Evolutionary conservation across 352 stramenopile species (phyloP), one percentile per base, ranked within the genome.

Genomic region (Pythium sp.): DNA sequence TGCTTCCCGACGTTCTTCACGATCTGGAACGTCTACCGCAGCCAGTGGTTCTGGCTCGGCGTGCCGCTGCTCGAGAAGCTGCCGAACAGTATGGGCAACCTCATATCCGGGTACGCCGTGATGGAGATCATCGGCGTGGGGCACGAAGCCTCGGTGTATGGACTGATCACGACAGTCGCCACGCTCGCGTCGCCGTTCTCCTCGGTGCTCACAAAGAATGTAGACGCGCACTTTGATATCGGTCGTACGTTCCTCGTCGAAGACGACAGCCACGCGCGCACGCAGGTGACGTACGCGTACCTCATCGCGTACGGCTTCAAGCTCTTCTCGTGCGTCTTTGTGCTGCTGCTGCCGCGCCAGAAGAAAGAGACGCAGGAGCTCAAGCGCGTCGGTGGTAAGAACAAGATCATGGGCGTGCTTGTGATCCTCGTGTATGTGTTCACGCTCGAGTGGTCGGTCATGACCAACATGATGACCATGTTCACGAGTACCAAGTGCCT

Each of bases 391-490:
- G 64, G 64, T 36, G 64, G 63, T 30, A 65, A 26, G 12, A 76
- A 46, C 55, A 55, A 67, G 22, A 24, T 67, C 28, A 63, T 69
- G 8, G 68, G 62, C 26, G 51, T 43, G 20, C 49, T 75, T 61
- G 59, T 46, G 15, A 47, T 61, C 30, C 3, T 49, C 18, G 34
- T 57, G 6, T 43, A 69, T 22, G 28, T 69, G 20, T 78, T 79
- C 55, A 63, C 74, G 34, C 69, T 80, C 30, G 56, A 64, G 14
- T 79, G 74, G 74, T 76, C 72, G 41, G 56, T 80, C 73, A 67
- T 74, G 47, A 77, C 70, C 57, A 80, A 80, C 67, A 20, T 79
- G 43, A 73, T 80, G 65, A 68, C 49, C 4, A 77, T 79, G 47
- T 74, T 68, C 46, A 63, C 72, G 20, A 65, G 46, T 22, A 79